Percentiles rank a stretch among this genome's conserved stretches.
phyloP scores from a whole-genome alignment of 306 rosid species.

The Ammopiptanthus mongolicus region DNA sequence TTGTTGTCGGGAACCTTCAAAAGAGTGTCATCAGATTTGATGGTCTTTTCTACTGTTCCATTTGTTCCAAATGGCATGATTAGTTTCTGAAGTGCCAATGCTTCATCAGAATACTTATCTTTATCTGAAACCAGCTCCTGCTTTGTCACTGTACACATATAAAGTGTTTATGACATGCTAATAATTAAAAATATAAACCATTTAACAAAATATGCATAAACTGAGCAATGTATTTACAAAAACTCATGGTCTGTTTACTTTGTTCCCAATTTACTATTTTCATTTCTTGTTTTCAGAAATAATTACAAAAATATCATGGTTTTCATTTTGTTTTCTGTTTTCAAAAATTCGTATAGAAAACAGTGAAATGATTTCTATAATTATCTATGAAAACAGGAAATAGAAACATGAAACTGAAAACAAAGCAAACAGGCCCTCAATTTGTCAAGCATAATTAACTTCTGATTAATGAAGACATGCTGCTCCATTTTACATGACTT shows the following conservation, averaged over 20 bases:
- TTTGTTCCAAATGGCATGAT: conserved; percentile 35
- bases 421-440: too few species aligned
- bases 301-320: too few species aligned
- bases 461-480: background rate
- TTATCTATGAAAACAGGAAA: too few species aligned
- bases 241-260: too few species aligned
- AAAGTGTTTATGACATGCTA: background rate
- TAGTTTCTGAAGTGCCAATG: conserved; percentile 55
- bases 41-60: conserved; percentile 17
- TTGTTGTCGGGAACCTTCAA: conserved; percentile 67
- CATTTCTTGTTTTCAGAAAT: too few species aligned
- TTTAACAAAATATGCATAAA: background rate
- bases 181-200: background rate
- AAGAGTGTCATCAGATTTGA: background rate
- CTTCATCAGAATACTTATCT: conserved; percentile 38
- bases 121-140: conserved; percentile 22
- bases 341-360: too few species aligned
- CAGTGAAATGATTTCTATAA: too few species aligned
- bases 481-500: conserved; percentile 26
- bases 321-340: too few species aligned
- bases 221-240: background rate
- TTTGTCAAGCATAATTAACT: background rate
- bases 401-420: too few species aligned
- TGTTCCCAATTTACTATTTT: too few species aligned
- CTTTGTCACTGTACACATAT: conserved; percentile 36